Evolutionary conservation across 345 rosid genomes (phyloP), one percentile per base, ranked within the genome.

Genomic region (Pseudoturritis turrita): DNA sequence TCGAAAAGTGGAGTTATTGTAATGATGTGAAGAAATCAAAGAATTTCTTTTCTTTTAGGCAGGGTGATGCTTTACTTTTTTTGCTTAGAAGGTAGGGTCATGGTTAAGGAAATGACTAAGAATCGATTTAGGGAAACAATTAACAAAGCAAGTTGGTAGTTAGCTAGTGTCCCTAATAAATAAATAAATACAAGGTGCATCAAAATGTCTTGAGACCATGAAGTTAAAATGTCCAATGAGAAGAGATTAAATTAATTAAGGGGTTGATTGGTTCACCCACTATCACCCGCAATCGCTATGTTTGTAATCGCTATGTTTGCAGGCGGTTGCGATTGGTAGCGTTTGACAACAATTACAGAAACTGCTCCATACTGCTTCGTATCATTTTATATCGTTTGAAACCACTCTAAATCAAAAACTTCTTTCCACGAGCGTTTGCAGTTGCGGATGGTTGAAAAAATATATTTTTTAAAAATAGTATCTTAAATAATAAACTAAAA

Each of bases 221-320:
- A 70, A 62, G 75, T 56, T 76, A 7, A 33, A 33, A 33, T 9
- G 37, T 69, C 79, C 75, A 76, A 76, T 69, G 58, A 70, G 52
- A 54, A 47, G 60, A 19, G 64, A 68, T 62, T 21, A 47, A 37
- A 54, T 19, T 55, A 68, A 62, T 49, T 40, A 65, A 67, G n/a
- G n/a, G n/a, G n/a, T n/a, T n/a, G n/a, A n/a, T n/a, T n/a, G n/a
- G n/a, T n/a, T n/a, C n/a, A n/a, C n/a, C n/a, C n/a, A n/a, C n/a
- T n/a, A n/a, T n/a, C n/a, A n/a, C n/a, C n/a, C n/a, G n/a, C n/a
- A n/a, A n/a, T n/a, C n/a, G n/a, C n/a, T n/a, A n/a, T n/a, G n/a
- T n/a, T n/a, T n/a, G n/a, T n/a, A n/a, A n/a, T n/a, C n/a, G n/a
- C n/a, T n/a, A n/a, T n/a, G n/a, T n/a, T n/a, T n/a, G n/a, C n/a